Evolutionary conservation across 441 rosid genomes (phyloP), one percentile per base, ranked within the genome.

Genomic region (Syzygium malaccense): DNA sequence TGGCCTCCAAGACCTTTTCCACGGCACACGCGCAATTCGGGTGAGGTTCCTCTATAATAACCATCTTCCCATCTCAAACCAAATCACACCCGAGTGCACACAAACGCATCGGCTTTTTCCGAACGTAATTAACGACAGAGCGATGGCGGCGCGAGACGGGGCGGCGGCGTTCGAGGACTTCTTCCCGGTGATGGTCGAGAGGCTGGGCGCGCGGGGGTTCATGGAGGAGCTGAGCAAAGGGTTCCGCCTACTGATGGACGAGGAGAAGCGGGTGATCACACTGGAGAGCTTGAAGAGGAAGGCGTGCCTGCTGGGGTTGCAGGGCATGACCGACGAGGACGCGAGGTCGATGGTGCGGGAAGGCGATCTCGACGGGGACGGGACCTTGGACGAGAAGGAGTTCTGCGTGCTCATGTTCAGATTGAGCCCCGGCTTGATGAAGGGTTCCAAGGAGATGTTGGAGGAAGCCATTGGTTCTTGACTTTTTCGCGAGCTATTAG

Each of bases 381-480:
- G 93, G 4, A 92, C 89, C 18, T 28, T 92, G 89, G 87, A 90
- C 79, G 93, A 91, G 83, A 90, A 88, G 92, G 94, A 92, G 86
- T 91, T 91, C 58, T 92, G 94, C 60, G 92, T 91, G 53, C 87
- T 92, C 85, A 92, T 92, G 93, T 92, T 92, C 64, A 91, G 93
- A 91, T 64, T 92, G 75, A 92, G 93, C 53, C 93, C 93, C 68
- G 91, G 55, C 7, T 85, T 92, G 89, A 91, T 91, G 93, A 91
- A 85, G 28, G 87, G 85, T 32, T 92, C 93, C 9, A 91, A 87
- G 57, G 86, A 88, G 25, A 90, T 91, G 91, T 64, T 92, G 85
- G 86, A 87, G 60, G 92, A 91, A 84, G 91, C 93, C 85, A 86
- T 91, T 86, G 85, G 57, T 56, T 2, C 2, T 30, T 20, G 75